Evolutionary conservation across 2,329 filamentous ascomycete genomes (phyloP).

Genomic region (Pseudocercospora macadamiae): DNA sequence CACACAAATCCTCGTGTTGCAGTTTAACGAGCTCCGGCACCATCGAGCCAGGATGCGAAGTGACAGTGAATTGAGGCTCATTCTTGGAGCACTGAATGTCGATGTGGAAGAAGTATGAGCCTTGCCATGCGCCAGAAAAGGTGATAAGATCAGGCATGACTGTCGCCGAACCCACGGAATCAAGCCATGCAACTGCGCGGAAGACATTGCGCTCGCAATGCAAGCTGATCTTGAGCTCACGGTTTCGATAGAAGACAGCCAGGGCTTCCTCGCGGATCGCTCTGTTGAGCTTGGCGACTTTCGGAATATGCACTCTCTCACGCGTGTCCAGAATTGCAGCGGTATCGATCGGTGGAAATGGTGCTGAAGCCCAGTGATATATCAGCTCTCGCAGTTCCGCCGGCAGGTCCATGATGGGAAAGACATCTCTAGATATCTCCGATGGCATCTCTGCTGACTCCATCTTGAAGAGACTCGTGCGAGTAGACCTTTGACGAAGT

Average conservation of each 20-base stretch:
- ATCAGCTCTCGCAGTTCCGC: constrained; percentile 11
- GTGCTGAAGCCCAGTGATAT: constrained; percentile 9
- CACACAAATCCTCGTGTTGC: not conserved
- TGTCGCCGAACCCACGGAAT: not conserved
- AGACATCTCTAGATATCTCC: no score
- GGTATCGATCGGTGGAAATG: constrained; percentile 17
- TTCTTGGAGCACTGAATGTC: constrained; percentile 1
- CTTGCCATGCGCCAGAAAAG: not conserved
- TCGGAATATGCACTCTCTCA: constrained; percentile 5
- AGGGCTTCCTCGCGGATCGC: constrained; percentile 11
- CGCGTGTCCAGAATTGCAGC: constrained; percentile 13
- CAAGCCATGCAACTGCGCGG: constrained; percentile 10
- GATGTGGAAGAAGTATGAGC: constrained; percentile 7
- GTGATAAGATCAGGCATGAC: constrained; percentile 6
- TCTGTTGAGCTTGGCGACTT: constrained; percentile 10
- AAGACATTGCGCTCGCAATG: constrained; percentile 12
- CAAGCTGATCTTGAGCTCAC: constrained; percentile 15
- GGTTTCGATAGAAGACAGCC: constrained; percentile 16
- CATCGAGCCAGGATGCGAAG: not conserved
- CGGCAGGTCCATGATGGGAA: constrained; percentile 12
- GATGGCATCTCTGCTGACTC: no score
- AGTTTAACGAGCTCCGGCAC: not conserved
- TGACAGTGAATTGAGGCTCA: constrained; percentile 7
- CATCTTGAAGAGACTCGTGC: no score
- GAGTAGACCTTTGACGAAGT: no score